Percentiles rank a stretch among this genome's conserved stretches.
Evolutionary conservation across 2,329 filamentous ascomycete genomes (phyloP).

Genomic region (Trichoderma sp.): DNA sequence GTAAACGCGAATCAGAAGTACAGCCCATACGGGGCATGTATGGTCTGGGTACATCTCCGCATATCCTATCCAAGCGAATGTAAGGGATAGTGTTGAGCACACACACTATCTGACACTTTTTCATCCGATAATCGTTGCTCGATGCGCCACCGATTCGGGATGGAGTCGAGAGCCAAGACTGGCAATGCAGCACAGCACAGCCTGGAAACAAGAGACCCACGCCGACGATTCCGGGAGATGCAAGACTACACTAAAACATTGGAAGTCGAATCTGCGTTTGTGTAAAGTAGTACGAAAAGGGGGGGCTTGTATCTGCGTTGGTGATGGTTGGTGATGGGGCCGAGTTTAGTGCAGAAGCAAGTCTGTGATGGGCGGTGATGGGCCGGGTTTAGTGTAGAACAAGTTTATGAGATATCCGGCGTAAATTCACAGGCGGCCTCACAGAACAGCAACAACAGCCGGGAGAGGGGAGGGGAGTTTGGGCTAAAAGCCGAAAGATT

Average conservation of each 20-base stretch:
- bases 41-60: not conserved
- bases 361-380: not conserved
- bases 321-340: not conserved
- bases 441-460: not conserved
- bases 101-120: not conserved
- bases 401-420: not conserved
- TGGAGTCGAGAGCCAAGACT: conserved; percentile 14
- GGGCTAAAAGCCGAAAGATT: not conserved
- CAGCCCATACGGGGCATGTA: not conserved
- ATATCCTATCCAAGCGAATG: not conserved
- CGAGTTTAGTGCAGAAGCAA: not conserved
- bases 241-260: not conserved
- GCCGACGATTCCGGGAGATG: conserved; percentile 1
- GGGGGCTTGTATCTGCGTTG: not conserved
- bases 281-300: not conserved
- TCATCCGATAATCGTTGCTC: not conserved
- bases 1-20: not conserved
- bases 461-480: not conserved
- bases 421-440: not conserved
- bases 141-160: not conserved
- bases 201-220: not conserved
- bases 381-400: not conserved
- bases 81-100: not conserved
- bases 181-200: conserved; percentile 12
- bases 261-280: not conserved